Base-by-base conservation (phyloP, 495 filamentous ascomycete genomes). In the Chaetomium tenue region DNA sequence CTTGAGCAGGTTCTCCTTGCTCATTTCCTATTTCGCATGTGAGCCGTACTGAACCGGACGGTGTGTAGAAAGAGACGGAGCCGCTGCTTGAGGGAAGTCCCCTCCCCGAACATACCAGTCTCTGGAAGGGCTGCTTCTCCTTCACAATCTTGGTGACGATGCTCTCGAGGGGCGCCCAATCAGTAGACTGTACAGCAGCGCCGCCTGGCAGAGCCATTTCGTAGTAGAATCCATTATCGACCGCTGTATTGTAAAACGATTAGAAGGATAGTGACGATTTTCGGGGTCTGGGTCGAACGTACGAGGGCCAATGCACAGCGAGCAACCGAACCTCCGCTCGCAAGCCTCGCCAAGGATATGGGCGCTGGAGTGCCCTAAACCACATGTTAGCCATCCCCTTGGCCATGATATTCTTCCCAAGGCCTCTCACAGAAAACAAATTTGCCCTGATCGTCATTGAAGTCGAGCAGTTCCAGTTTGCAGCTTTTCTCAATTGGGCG, bases 211-310 rank as follows among this genome's bases (percentile, higher is more conserved):
- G 84, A 18, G 87, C 88, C 92, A 98, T 97, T 72, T 98, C 93
- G 76, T 98, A 98, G 82, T 95, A 98, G 83, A 98, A 98, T 42
- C 95, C 94, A 76, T 93, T 88, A 16, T 93, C 87, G 39, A 91
- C 73, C 25, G 71, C 39, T 61, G 58, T 56, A 33, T 59, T 1
- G 22, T 18, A 37, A 56, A 30, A 5, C 28, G 23, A 37, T 65
- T 13, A 61, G 59, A 28, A 15, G 6, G 46, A 20, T 9, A 18
- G 22, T 13, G 18, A 22, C 7, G 1, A 37, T 13, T 7, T 30
- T 20, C 47, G 15, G n/a, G 46, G 48, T 5, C 13, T 12, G 11
- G 4, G 28, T 56, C 33, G 51, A 13, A 48, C 66, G 51, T 91
- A 9, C 93, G 94, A 23, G 94, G 94, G 11, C 94, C 94, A 71